These are phyloP conservation scores for Tricladium varicosporioides DNA, from an alignment of 2,329 filamentous ascomycete genomes.

Conservation along the genomic window DNA sequence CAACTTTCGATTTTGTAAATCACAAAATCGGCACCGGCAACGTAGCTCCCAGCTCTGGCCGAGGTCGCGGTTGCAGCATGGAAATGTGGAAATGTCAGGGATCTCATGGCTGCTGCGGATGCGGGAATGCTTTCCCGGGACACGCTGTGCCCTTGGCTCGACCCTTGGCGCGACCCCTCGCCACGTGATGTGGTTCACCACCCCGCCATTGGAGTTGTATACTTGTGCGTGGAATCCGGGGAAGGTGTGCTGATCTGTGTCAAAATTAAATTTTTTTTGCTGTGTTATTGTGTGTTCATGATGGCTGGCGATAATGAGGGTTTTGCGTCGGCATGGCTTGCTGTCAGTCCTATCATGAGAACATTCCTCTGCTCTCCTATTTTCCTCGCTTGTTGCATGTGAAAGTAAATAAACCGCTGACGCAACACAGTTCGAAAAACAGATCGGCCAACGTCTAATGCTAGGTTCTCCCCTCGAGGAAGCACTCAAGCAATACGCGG, in stretches of 20 bases:
- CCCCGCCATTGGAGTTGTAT: background rate
- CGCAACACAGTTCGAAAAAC: slow-evolving; percentile 16
- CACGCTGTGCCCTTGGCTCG: background rate
- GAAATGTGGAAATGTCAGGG: background rate
- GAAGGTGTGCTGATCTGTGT: background rate
- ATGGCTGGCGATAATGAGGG: slow-evolving; percentile 6
- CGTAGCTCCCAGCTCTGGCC: slow-evolving; percentile 1
- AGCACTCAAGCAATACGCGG: background rate
- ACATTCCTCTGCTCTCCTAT: too few species aligned
- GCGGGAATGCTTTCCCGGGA: slow-evolving; percentile 14
- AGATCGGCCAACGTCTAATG: slow-evolving; percentile 12
- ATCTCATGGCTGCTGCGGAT: background rate
- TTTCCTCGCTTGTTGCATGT: too few species aligned
- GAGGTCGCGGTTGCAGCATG: slow-evolving; percentile 12
- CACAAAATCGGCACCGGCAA: background rate
- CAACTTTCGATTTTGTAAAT: too few species aligned
- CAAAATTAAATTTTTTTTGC: too few species aligned
- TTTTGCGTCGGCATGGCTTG: slow-evolving; percentile 16
- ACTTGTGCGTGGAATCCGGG: background rate
- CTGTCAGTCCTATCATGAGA: slow-evolving; percentile 12
- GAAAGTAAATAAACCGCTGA: too few species aligned
- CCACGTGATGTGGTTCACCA: too few species aligned
- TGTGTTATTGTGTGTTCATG: background rate
- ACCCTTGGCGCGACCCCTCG: too few species aligned
- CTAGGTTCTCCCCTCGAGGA: slow-evolving; percentile 9